A percentile compares a stretch with the other conserved stretches of the same genome.
Conservation (phyloP, 768 basidiomycete species). For the Lactifluus pinguis region DNA sequence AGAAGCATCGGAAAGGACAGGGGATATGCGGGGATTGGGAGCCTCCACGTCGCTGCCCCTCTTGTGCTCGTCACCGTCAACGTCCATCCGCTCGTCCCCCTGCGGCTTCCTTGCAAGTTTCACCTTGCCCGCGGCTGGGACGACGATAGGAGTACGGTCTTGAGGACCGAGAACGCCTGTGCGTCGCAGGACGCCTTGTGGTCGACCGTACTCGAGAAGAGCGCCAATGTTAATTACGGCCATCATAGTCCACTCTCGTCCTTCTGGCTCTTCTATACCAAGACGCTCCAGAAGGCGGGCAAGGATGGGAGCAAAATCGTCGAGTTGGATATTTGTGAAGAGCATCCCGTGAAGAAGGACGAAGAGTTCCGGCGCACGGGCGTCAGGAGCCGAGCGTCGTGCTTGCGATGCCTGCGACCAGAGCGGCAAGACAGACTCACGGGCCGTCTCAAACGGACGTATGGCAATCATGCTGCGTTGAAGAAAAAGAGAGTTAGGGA, state of each 20-base stretch:
- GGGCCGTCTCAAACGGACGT: slow-evolving; percentile 79
- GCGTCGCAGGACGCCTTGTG: slow-evolving; percentile 59
- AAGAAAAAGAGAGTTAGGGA: slow-evolving; percentile 1
- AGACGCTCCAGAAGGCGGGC: slow-evolving; percentile 83
- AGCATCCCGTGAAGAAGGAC: slow-evolving; percentile 94
- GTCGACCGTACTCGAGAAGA: slow-evolving; percentile 80
- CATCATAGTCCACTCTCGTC: slow-evolving; percentile 97
- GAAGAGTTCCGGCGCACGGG: slow-evolving; percentile 68
- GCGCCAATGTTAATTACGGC: slow-evolving; percentile 74
- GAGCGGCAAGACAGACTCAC: slow-evolving; percentile 83
- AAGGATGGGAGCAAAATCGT: slow-evolving; percentile 77
- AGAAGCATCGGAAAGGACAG: slow-evolving; percentile 23
- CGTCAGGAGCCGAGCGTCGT: slow-evolving; percentile 68
- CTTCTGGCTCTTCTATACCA: slow-evolving; percentile 69
- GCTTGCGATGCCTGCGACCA: slow-evolving; percentile 74
- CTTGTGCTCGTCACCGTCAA: slow-evolving; percentile 41
- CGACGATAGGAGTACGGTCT: slow-evolving; percentile 27
- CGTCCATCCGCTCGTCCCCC: slow-evolving; percentile 47
- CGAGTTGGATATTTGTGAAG: slow-evolving; percentile 90
- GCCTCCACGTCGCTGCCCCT: slow-evolving; percentile 21
- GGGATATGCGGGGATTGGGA: slow-evolving; percentile 28
- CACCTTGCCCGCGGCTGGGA: slow-evolving; percentile 31
- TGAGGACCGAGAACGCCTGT: slow-evolving; percentile 36
- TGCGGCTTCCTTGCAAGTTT: slow-evolving; percentile 27
- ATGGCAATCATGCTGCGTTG: slow-evolving; percentile 73